A percentile compares a stretch with the other conserved stretches of the same genome.
These are phyloP conservation scores for Gossypium mustelinum DNA, from an alignment of 345 rosid species.

Conservation along the genomic window DNA sequence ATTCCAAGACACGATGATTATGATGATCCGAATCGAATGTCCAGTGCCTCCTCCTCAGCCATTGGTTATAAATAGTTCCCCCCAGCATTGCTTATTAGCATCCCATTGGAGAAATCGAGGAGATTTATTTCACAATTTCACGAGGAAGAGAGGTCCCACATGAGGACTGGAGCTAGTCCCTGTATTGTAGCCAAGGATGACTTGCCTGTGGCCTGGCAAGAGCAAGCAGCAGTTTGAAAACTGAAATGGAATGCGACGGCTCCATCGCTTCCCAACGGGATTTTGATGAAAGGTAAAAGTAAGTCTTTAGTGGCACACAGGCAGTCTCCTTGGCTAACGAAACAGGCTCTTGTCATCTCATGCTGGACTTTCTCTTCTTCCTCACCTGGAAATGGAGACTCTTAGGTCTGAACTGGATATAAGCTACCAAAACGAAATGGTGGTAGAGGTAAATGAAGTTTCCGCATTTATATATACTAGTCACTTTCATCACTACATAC, in stretches of 20 bases:
- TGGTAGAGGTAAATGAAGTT: not conserved
- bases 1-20: conserved; percentile 12
- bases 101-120: conserved; percentile 4
- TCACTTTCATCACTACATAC: too few species aligned
- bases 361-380: conserved; percentile 31
- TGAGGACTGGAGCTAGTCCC: conserved; percentile 28
- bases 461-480: not conserved
- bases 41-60: not conserved
- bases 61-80: conserved; percentile 21
- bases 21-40: conserved; percentile 6
- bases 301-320: conserved; percentile 24
- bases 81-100: not conserved
- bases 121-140: not conserved
- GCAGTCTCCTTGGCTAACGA: conserved; percentile 49
- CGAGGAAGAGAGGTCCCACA: conserved; percentile 29
- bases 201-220: conserved; percentile 33
- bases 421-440: not conserved
- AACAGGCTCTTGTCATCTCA: conserved; percentile 36
- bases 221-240: not conserved
- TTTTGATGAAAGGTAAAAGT: not conserved
- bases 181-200: conserved; percentile 54
- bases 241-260: not conserved
- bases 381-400: not conserved
- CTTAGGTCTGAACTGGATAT: not conserved
- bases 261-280: too few species aligned